Conservation (phyloP, 345 rosid species). For the Gossypium ekmanianum region DNA sequence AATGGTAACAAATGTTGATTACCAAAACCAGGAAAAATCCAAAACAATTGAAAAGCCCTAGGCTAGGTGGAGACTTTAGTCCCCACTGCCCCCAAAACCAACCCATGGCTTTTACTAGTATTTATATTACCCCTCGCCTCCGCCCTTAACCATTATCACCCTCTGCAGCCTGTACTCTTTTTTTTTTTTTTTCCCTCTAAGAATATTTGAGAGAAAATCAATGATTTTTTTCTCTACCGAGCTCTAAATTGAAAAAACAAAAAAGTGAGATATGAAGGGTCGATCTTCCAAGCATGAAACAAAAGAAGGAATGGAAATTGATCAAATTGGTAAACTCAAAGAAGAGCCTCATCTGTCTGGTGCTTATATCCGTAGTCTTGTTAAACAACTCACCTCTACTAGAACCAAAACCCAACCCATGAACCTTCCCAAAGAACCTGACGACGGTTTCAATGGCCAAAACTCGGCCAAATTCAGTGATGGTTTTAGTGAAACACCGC, state of each 20-base stretch:
- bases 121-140: conserved; percentile 51
- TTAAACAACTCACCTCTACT: conserved; percentile 66
- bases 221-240: conserved; percentile 31
- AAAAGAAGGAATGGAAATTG: conserved; percentile 36
- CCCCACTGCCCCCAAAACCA: too few species aligned
- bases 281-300: conserved; percentile 39
- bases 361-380: conserved; percentile 70
- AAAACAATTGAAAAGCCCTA: conserved; percentile 43
- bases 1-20: conserved; percentile 38
- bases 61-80: too few species aligned
- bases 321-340: conserved; percentile 30
- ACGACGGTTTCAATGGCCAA: conserved; percentile 31
- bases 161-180: conserved; percentile 44
- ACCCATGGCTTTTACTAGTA: conserved; percentile 19
- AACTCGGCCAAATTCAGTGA: conserved; percentile 27
- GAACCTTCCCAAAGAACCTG: conserved; percentile 32
- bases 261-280: conserved; percentile 38
- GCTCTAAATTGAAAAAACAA: conserved; percentile 19
- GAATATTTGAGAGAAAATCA: conserved; percentile 27
- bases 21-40: conserved; percentile 52
- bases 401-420: conserved; percentile 47
- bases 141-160: conserved; percentile 35
- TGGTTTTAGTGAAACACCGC: conserved; percentile 27
- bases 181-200: conserved; percentile 34
- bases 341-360: conserved; percentile 56